Evolutionary conservation across 2,329 filamentous ascomycete species (phyloP).

Genomic region (Penicillium brevicompactum): DNA sequence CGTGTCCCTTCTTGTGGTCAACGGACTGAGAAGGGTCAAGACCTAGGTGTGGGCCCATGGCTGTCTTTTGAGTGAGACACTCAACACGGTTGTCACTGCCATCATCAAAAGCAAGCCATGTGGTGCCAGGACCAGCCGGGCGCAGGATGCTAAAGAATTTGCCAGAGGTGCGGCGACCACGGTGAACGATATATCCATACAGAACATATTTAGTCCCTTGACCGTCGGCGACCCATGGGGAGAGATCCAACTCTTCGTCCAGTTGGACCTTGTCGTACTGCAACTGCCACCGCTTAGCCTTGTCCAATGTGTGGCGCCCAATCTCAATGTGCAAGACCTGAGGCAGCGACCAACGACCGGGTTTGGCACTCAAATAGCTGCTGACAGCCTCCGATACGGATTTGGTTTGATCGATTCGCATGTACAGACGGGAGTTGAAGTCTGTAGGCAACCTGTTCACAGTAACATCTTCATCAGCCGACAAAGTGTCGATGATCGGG

Average conservation of each 20-base stretch:
- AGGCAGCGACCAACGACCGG: slow-evolving; percentile 48
- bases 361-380: slow-evolving; percentile 34
- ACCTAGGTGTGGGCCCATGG: slow-evolving; percentile 55
- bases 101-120: slow-evolving; percentile 63
- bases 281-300: slow-evolving; percentile 58
- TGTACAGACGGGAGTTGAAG: slow-evolving; percentile 41
- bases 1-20: slow-evolving; percentile 46
- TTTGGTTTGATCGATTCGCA: slow-evolving; percentile 42
- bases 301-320: slow-evolving; percentile 59
- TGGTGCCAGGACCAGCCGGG: slow-evolving; percentile 56
- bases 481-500: slow-evolving; percentile 19
- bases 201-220: slow-evolving; percentile 54
- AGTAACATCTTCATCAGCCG: slow-evolving; percentile 26
- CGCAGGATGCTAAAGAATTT: slow-evolving; percentile 63
- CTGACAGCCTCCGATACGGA: slow-evolving; percentile 41
- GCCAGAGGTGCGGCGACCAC: slow-evolving; percentile 59
- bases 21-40: slow-evolving; percentile 43
- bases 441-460: slow-evolving; percentile 39
- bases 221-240: slow-evolving; percentile 33
- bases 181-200: slow-evolving; percentile 63
- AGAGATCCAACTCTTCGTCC: slow-evolving; percentile 56
- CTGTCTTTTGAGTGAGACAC: slow-evolving; percentile 59
- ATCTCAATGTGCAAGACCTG: slow-evolving; percentile 59
- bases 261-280: slow-evolving; percentile 58
- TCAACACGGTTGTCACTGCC: slow-evolving; percentile 58